phyloP scores from a whole-genome alignment of 2,329 filamentous ascomycete species.

The Coleophoma crateriformis region DNA sequence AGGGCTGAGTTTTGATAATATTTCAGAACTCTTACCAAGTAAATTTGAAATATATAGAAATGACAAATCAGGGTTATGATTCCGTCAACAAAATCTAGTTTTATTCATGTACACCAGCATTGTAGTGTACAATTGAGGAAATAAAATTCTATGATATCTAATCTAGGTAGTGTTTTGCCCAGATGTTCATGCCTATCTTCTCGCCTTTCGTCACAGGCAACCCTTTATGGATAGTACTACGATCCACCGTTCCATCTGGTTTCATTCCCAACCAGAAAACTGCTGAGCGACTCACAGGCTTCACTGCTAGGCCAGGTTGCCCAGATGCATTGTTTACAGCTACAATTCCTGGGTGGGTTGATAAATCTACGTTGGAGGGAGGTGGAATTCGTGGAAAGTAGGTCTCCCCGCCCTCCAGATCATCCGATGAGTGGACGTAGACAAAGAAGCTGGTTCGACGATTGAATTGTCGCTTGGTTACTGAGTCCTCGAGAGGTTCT shows the following conservation, averaged over 20 bases:
- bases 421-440: neutral
- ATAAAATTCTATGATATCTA: neutral
- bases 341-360: neutral
- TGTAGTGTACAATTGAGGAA: neutral
- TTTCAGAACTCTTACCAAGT: too few species aligned
- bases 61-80: neutral
- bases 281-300: slow-evolving; percentile 13
- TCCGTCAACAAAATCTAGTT: neutral
- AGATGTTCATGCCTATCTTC: slow-evolving; percentile 43
- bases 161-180: slow-evolving; percentile 16
- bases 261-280: slow-evolving; percentile 40
- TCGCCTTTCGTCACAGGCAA: slow-evolving; percentile 31
- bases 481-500: neutral
- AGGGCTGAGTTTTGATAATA: too few species aligned
- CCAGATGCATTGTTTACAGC: neutral
- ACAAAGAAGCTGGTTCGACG: neutral
- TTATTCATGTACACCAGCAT: neutral
- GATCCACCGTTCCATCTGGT: slow-evolving; percentile 35
- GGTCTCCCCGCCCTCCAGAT: neutral
- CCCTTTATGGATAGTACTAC: slow-evolving; percentile 34
- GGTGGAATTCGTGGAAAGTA: neutral
- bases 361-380: neutral
- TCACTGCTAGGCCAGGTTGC: neutral
- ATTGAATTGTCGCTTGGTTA: neutral
- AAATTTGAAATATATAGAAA: too few species aligned